Base-by-base conservation (phyloP, 2,329 filamentous ascomycete genomes). In the Phaeophleospora eucalypticola region DNA sequence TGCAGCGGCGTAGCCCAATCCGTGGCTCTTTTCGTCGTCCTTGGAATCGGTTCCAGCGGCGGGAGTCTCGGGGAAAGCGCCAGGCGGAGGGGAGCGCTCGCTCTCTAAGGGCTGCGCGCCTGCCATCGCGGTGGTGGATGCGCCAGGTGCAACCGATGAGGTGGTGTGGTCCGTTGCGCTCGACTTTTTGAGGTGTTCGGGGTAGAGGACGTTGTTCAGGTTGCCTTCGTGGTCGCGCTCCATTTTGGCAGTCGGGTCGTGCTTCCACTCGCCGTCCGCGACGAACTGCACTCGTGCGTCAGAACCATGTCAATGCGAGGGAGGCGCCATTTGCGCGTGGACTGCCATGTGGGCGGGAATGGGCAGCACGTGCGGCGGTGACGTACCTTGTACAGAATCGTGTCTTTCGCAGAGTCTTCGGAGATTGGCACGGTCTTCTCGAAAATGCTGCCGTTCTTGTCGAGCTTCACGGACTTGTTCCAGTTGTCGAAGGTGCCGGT, bases 401-500 rank as follows among this genome's bases (percentile, higher is more conserved):
- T 95, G 54, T 83, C 74, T 40, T 27, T 48, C 15, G 46, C 75
- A n/a, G n/a, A n/a, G n/a, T n/a, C n/a, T 72, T 14, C 75, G 71
- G 84, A 75, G 27, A 97, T 76, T 43, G 80, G 74, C 50, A 98
- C 89, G 27, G 81, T 81, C 76, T 95, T 95, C 70, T 86, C 77
- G 69, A 94, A 95, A 60, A 68, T 67, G 40, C 82, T 75, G 65
- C 79, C 86, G 34, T 82, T 77, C 72, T 88, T 89, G 39, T 89
- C 83, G 48, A 98, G 79, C 74, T 86, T 81, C 68, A 91, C 81
- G 46, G 82, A 89, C 77, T 93, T 91, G 58, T 80, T 79, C 93
- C 93, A 98, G 73, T 88, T 80, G 72, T 97, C 91, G 67, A 97
- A 97, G 54, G 87, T 91, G 66, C 93, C 93, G 34, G 91, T 97